Conservation (phyloP, 1,284 basidiomycete genomes). For the Ganoderma sinense region DNA sequence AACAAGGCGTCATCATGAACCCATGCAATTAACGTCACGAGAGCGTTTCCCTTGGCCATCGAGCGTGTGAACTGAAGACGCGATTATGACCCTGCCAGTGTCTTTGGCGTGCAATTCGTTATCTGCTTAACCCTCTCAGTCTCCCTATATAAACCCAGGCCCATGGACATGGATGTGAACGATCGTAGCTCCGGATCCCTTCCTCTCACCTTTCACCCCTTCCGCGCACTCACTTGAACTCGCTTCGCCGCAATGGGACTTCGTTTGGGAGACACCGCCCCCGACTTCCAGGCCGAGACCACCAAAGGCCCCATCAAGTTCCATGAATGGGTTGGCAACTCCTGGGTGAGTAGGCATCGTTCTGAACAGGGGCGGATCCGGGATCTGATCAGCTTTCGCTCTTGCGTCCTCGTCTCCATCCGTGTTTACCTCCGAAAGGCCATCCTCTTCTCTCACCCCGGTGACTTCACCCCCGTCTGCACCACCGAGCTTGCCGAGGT, state of each 20-base stretch:
- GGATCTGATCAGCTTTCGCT: background rate
- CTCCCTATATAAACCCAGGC: slow-evolving; percentile 26
- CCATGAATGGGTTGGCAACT: slow-evolving; percentile 90
- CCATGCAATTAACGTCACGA: background rate
- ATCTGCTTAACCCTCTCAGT: slow-evolving; percentile 12
- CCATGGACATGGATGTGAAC: slow-evolving; percentile 15
- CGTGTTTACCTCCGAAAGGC: slow-evolving; percentile 50
- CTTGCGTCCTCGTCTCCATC: background rate
- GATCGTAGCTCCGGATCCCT: slow-evolving; percentile 15
- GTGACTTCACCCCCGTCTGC: slow-evolving; percentile 87
- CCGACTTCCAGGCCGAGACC: slow-evolving; percentile 87
- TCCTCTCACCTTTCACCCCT: slow-evolving; percentile 3
- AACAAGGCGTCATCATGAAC: background rate
- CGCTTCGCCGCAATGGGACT: slow-evolving; percentile 43
- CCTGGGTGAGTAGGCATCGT: slow-evolving; percentile 70
- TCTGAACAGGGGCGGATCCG: background rate
- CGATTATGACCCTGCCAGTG: slow-evolving; percentile 42
- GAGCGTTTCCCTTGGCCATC: slow-evolving; percentile 9
- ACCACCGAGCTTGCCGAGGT: slow-evolving; percentile 98
- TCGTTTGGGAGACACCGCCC: slow-evolving; percentile 80
- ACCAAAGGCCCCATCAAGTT: slow-evolving; percentile 84
- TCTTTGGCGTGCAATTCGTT: slow-evolving; percentile 22
- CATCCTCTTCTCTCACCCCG: slow-evolving; percentile 94
- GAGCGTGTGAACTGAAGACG: slow-evolving; percentile 57
- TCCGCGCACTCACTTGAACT: background rate